Percentiles rank a stretch among this genome's conserved stretches.
Evolutionary conservation across 2,329 filamentous ascomycete species (phyloP).

Genomic region (Neopestalotiopsis rosae): DNA sequence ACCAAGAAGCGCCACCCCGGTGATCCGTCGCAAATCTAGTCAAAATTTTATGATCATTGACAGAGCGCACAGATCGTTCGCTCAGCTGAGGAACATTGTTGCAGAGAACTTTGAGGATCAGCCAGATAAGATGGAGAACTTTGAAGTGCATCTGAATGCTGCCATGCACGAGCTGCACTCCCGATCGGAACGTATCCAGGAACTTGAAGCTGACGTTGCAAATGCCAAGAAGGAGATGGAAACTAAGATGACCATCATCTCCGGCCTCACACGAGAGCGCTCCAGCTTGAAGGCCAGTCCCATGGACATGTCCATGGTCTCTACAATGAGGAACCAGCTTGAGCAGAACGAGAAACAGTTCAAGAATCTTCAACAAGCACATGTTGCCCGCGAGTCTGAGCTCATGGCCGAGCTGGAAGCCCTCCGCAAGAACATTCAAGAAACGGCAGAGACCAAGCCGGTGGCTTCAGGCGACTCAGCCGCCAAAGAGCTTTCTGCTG

Average conservation of each 20-base stretch:
- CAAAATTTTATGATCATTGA: constrained; percentile 88
- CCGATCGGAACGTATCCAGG: constrained; percentile 87
- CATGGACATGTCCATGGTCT: constrained; percentile 90
- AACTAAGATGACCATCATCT: constrained; percentile 93
- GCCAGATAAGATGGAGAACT: constrained; percentile 87
- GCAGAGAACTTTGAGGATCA: constrained; percentile 82
- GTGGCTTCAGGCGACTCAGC: constrained; percentile 21
- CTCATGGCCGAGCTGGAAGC: constrained; percentile 73
- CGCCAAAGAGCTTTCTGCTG: constrained; percentile 35
- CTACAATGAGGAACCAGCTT: constrained; percentile 85
- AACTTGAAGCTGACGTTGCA: constrained; percentile 83
- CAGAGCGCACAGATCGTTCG: constrained; percentile 88
- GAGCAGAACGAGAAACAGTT: constrained; percentile 86
- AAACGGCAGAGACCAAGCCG: constrained; percentile 29
- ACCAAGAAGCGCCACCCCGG: constrained; percentile 69
- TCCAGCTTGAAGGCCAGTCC: constrained; percentile 85
- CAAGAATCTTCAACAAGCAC: constrained; percentile 71
- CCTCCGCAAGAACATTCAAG: constrained; percentile 62
- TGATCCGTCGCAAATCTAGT: constrained; percentile 92
- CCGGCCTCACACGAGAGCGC: constrained; percentile 88
- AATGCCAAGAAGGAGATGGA: constrained; percentile 95
- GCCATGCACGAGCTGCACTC: constrained; percentile 91
- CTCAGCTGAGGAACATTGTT: constrained; percentile 86
- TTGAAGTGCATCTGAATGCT: constrained; percentile 88
- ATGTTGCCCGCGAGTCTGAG: constrained; percentile 77